Evolutionary conservation across 78 protist species (phyloP), one percentile per base, ranked within the genome.

Genomic region (Pigoraptor vietnamica): DNA sequence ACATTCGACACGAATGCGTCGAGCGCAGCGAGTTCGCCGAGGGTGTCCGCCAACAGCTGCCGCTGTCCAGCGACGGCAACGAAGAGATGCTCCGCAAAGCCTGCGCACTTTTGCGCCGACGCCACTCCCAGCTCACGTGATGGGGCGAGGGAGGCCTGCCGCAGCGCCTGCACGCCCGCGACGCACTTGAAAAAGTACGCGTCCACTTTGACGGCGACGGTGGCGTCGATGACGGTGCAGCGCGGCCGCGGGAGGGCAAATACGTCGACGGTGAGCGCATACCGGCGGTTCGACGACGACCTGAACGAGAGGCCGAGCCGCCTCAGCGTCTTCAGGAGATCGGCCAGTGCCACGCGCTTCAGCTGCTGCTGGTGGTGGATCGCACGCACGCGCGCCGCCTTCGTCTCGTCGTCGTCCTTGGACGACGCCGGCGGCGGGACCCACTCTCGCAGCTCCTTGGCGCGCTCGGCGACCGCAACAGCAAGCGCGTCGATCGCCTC

Each of bases 321-420:
- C 6, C 29, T 6, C 33, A 94, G 92, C 39, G 0, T 25, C 10
- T 79, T 23, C 87, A 94, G 92, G 55, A 91, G 88, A 38, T 89
- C 93, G 24, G 93, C 90, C 29, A 94, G 91, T 24, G 92, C 95
- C 55, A 82, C 89, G 88, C 89, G 90, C 87, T 94, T 94, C 32
- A 55, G 1, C 91, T 35, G 83, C 32, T 23, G 32, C 89, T 35
- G 37, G 37, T 35, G 37, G 0, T 37, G 21, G 40, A 23, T 23
- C 0, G 39, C 29, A 32, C 34, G 21, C 55, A 1, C 10, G 33
- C 48, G 55, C 2, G 29, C 34, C 89, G 0, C 33, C 32, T 86
- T 33, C 33, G 34, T 37, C 55, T 37, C 37, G 40, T 86, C 48
- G 2, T 35, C 23, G 48, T 32, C 89, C 10, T 39, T 37, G 2